Evolutionary conservation across 345 rosid genomes (phyloP), one percentile per base, ranked within the genome.

Genomic region (Gossypium raimondii): DNA sequence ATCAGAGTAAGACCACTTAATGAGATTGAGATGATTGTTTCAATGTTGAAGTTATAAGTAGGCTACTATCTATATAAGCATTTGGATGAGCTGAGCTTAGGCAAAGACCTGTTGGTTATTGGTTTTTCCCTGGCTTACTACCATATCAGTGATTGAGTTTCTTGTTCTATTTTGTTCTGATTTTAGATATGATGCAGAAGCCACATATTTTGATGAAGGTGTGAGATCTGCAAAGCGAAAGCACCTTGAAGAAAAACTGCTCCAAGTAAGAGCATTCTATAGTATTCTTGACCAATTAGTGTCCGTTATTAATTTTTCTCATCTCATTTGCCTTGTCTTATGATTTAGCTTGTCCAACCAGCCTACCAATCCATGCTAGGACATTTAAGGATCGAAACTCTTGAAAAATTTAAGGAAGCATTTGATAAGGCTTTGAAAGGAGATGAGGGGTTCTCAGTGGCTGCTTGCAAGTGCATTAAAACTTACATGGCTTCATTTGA

Each of bases 191-290:
- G 97, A 91, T 17, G 80, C 77, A 9, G 98, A 95, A 81, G 99
- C 90, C 72, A 74, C 81, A 65, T 95, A 87, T 82, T 95, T 95
- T 76, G 98, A 93, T 14, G 98, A 93, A 85, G 88, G 91, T 82
- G 99, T 95, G 57, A 88, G 98, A 87, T 80, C 91, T 51, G 76
- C 93, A 20, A 95, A 95, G 86, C 74, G 87, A 62, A 87, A 88
- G 78, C 94, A 88, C 79, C 97, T 95, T 79, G 88, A 93, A 87
- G 98, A 92, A 73, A 95, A 90, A 85, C 79, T 95, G 75, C 89
- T 95, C 34, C 98, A 89, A 75, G 99, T 95, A 90, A 88, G 83
- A 70, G 72, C 67, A 70, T 34, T 73, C 64, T 45, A 45, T 50
- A 34, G 5, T 11, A 3, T 24, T 70, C 29, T 27, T 75, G 63